Percentiles rank a stretch among this genome's conserved stretches.
Conservation (phyloP, 352 stramenopile genomes). For the Thraustochytrium sp. region DNA sequence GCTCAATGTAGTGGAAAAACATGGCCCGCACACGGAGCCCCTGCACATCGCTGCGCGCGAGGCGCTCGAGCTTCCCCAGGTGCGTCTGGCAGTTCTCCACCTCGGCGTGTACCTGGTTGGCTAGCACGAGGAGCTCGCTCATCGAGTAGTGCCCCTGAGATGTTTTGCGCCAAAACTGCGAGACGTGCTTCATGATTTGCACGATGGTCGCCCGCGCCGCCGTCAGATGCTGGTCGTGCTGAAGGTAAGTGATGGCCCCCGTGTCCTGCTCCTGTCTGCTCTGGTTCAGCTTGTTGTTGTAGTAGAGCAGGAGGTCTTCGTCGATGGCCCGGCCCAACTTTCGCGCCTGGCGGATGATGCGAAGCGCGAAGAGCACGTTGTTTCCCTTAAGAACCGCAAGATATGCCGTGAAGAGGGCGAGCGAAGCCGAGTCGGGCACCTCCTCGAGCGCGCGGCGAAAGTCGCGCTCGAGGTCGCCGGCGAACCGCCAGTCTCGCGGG, state of each 20-base stretch:
- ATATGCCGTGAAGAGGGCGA: neutral
- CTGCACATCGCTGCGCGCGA: slow-evolving; percentile 1
- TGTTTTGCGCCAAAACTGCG: slow-evolving; percentile 5
- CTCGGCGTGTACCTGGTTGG: slow-evolving; percentile 11
- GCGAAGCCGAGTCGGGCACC: neutral
- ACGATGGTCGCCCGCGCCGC: neutral
- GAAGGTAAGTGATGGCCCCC: neutral
- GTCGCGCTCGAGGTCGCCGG: neutral
- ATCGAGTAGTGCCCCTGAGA: slow-evolving; percentile 3
- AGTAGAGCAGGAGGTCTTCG: neutral
- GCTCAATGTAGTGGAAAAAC: slow-evolving; percentile 19
- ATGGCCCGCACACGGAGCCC: slow-evolving; percentile 1
- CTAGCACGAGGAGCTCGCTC: neutral
- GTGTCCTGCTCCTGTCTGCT: neutral
- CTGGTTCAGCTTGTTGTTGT: slow-evolving; percentile 38
- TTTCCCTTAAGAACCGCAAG: neutral
- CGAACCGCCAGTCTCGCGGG: neutral
- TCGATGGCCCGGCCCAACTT: neutral
- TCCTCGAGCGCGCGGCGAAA: neutral
- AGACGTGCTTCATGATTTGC: neutral
- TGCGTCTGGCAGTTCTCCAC: neutral
- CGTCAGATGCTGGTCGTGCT: slow-evolving; percentile 6
- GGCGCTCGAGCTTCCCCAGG: neutral
- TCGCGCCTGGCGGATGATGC: slow-evolving; percentile 1
- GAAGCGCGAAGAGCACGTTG: neutral